Percentiles rank a stretch among this genome's conserved stretches.
phyloP scores from a whole-genome alignment of 495 filamentous ascomycete species.

The Tuber microsphaerosporum region DNA sequence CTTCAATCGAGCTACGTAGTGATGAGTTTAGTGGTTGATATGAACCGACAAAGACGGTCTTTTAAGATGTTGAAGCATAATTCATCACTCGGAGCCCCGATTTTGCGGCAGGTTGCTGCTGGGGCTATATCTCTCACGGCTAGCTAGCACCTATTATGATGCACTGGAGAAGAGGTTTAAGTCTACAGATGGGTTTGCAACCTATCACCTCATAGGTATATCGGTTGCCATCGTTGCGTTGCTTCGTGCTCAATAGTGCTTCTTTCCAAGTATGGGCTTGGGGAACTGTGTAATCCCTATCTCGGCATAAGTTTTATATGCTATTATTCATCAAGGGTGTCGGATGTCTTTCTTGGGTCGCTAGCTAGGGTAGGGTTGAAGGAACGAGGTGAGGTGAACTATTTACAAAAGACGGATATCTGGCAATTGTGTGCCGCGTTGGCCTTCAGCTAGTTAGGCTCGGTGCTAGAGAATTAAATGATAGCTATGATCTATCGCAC shows the following conservation, averaged over 20 bases:
- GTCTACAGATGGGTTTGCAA: neutral
- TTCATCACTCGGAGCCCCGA: neutral
- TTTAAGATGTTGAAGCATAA: neutral
- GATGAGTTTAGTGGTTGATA: neutral
- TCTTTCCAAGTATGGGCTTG: neutral
- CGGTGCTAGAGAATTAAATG: neutral
- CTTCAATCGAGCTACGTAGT: neutral
- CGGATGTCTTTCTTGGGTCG: neutral
- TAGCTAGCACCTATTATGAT: neutral
- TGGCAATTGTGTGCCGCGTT: neutral
- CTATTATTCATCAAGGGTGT: neutral
- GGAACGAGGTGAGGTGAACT: neutral
- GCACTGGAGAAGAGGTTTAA: neutral
- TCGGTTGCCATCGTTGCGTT: neutral
- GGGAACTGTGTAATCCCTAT: neutral
- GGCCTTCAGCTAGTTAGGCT: neutral
- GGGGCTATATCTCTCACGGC: neutral
- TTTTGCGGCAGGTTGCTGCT: neutral
- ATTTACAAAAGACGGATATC: neutral
- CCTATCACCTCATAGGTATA: neutral
- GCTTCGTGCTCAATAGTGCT: neutral
- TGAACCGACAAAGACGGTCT: neutral
- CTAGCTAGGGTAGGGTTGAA: neutral
- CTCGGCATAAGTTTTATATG: neutral
- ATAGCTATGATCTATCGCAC: neutral